Base-by-base conservation (phyloP, 116 monocot genomes). In the Iris pallida region DNA sequence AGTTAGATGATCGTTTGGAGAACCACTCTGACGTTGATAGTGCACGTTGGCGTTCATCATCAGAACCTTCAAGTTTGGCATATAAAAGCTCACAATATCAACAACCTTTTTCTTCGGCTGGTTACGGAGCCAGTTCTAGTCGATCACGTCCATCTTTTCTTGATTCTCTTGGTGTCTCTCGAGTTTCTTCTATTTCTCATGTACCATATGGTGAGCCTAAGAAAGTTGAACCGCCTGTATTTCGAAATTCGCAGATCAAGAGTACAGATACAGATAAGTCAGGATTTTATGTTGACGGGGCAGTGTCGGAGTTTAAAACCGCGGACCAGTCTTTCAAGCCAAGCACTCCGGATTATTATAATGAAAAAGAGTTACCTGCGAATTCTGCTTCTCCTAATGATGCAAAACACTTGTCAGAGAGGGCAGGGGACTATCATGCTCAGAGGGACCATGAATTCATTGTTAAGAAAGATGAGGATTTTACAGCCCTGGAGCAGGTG, bases 401-500 rank as follows among this genome's bases (percentile, higher is more conserved):
- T 65, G 63, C 49, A 18, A 49, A 71, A 46, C 63, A 54, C 8
- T 20, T 42, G 47, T 57, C 57, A 42, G 81, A 19, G 14, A 30
- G 30, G 30, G 19, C 59, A 16, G 61, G 20, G 20, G 59, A 80
- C 65, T 55, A 74, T 74, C 45, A 55, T 66, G 46, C 10, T 8
- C 74, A 74, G 11, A 59, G 30, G 10, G 57, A 68, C 20, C 53
- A 74, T 57, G 74, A 57, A 12, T 30, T 73, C 55, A 18, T 30
- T 66, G 55, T 57, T 1, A 67, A 58, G 45, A 88, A 86, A 61
- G 90, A 91, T 79, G 89, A 89, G 72, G 83, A 85, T 66, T 98
- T 98, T 98, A 74, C 83, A 43, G 78, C 90, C 47, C 65, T 98
- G 52, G 97, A 97, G 75, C 97, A 97, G 97, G 92, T 92, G 65